Base-by-base conservation (phyloP, 2,329 filamentous ascomycete species). In the Pyrenochaeta sp. region DNA sequence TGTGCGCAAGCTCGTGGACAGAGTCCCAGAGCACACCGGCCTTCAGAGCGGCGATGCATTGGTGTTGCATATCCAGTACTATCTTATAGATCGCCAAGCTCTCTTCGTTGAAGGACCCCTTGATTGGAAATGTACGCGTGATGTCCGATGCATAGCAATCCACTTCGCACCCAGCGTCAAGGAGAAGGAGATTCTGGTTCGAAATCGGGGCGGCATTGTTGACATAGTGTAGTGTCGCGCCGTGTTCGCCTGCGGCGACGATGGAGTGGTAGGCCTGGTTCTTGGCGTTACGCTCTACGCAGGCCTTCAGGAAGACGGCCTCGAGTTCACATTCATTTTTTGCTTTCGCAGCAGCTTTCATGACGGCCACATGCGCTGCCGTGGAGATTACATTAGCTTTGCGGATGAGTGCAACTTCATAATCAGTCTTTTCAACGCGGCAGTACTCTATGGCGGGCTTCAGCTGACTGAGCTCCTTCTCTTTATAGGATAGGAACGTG, bases 251-350 rank as follows among this genome's bases (percentile, higher is more conserved):
- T 34, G 87, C 86, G 0, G 92, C 94, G 19, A 95, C 88, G 70
- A 98, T 97, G 59, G 90, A 89, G 65, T 91, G 87, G 78, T 98
- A 98, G 0, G 94, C 90, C 82, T 96, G 92, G 68, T 95, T 88
- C 73, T 88, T 90, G 51, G 90, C 90, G 25, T 91, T 91, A 59
- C 89, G 84, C 50, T 88, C 85, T 58, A 95, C 86, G 75, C 91
- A 96, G 30, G 85, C 84, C 73, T 91, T 88, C 10, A 96, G 77
- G 74, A 97, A 97, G 0, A 89, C 79, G 1, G 88, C 93, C 75
- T 96, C 90, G 32, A 97, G 86, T 75, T 97, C 91, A 34, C 87
- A 84, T 82, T 98, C 93, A 70, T 92, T 94, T 64, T 82, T 82
- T 25, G 90, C 91, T 27, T 82, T 80, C 64, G 83, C 85, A 34